Conservation (phyloP, 2,329 filamentous ascomycete species). For the Diaporthe amygdali region DNA sequence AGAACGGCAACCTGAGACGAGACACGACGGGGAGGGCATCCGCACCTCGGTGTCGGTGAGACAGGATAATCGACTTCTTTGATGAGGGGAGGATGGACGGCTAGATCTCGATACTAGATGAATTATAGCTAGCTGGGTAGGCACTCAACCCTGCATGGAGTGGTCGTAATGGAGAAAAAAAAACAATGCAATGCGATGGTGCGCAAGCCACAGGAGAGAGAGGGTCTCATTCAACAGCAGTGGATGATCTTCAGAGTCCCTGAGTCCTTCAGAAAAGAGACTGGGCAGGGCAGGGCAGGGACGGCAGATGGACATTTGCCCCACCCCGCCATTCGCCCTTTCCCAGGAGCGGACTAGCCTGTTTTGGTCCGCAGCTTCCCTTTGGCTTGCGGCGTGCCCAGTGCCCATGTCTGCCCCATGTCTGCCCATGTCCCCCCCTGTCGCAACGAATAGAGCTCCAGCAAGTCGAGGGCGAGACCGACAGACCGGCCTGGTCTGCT, state of each 20-base stretch:
- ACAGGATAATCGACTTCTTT: no score
- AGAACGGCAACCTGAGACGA: conserved; percentile 7
- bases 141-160: no score
- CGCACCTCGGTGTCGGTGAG: neutral
- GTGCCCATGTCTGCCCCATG: no score
- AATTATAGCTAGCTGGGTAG: no score
- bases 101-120: no score
- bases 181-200: no score
- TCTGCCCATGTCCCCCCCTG: neutral
- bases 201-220: no score
- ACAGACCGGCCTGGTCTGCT: neutral
- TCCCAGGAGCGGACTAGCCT: conserved; percentile 8
- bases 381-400: neutral
- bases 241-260: neutral
- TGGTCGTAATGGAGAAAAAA: no score
- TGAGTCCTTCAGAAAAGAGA: neutral
- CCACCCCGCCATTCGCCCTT: neutral
- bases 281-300: no score
- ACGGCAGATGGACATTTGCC: conserved; percentile 7
- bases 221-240: no score
- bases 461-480: neutral
- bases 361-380: neutral
- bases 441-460: conserved; percentile 11
- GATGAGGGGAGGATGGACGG: no score
- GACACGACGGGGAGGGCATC: neutral